These are phyloP conservation scores for Metschnikowia henanensis DNA, from an alignment of 805 yeast genomes.

Conservation along the genomic window DNA sequence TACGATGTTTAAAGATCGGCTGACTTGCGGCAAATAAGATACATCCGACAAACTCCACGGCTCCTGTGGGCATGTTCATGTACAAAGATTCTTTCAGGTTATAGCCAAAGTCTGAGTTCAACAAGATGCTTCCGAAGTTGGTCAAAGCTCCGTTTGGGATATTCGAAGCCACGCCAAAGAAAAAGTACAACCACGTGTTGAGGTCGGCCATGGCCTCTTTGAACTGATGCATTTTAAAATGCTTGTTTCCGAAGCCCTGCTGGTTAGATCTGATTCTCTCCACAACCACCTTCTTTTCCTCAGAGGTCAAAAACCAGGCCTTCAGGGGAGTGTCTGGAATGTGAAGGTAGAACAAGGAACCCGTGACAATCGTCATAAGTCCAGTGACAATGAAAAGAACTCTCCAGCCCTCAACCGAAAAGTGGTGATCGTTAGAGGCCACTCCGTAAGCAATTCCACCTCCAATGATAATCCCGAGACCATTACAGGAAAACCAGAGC, in stretches of 20 bases:
- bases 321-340: constrained; percentile 55
- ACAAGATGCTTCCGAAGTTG: constrained; percentile 31
- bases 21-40: constrained; percentile 24
- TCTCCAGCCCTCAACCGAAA: constrained; percentile 57
- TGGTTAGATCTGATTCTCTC: constrained; percentile 54
- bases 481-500: constrained; percentile 38
- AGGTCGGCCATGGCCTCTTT: constrained; percentile 50
- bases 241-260: constrained; percentile 58
- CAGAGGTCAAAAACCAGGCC: constrained; percentile 45
- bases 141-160: constrained; percentile 33
- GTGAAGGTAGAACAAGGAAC: constrained; percentile 46
- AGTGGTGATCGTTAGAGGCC: constrained; percentile 35
- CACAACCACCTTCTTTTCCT: constrained; percentile 44
- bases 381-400: constrained; percentile 61
- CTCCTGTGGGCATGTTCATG: constrained; percentile 31
- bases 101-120: constrained; percentile 26
- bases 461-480: constrained; percentile 35
- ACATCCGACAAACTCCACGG: constrained; percentile 25
- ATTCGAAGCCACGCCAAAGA: constrained; percentile 26
- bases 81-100: constrained; percentile 22
- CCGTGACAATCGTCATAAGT: constrained; percentile 51
- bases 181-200: constrained; percentile 42
- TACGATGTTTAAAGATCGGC: constrained; percentile 29
- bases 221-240: constrained; percentile 55
- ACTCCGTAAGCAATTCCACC: constrained; percentile 57